Percentiles rank a stretch among this genome's conserved stretches.
Conservation (phyloP, 768 basidiomycete genomes). For the Boletus eberwhitei region DNA sequence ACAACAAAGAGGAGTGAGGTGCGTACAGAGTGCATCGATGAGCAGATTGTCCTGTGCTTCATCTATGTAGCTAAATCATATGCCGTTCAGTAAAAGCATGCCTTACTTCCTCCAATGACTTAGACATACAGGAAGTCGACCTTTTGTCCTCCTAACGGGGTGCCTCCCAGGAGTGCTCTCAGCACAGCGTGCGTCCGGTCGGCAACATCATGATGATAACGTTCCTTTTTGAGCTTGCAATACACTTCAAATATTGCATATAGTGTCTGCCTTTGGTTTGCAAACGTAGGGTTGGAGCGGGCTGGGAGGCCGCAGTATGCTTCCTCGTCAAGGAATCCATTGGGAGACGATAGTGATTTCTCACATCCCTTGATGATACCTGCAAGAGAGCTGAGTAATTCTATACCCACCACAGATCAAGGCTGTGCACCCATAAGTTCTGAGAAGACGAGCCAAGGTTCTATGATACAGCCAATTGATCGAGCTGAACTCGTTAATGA, state of each 20-base stretch:
- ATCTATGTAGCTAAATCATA: slow-evolving; percentile 52
- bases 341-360: slow-evolving; percentile 34
- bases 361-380: slow-evolving; percentile 74
- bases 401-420: neutral
- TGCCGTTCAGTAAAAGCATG: neutral
- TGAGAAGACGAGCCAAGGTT: slow-evolving; percentile 58
- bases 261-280: slow-evolving; percentile 42
- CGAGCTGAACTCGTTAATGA: neutral
- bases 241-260: slow-evolving; percentile 58
- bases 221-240: slow-evolving; percentile 39
- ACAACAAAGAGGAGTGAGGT: neutral
- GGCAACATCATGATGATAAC: slow-evolving; percentile 51
- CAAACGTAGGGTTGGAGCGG: slow-evolving; percentile 54
- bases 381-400: neutral
- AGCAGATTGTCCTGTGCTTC: slow-evolving; percentile 73
- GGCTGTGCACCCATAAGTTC: slow-evolving; percentile 56
- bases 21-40: slow-evolving; percentile 57
- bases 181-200: slow-evolving; percentile 61
- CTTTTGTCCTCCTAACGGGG: slow-evolving; percentile 36
- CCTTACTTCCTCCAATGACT: neutral
- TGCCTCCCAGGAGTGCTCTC: slow-evolving; percentile 27
- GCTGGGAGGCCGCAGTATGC: slow-evolving; percentile 48
- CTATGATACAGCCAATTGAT: slow-evolving; percentile 31
- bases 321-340: slow-evolving; percentile 40
- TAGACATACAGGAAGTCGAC: slow-evolving; percentile 54